Evolutionary conservation across 2,329 filamentous ascomycete genomes (phyloP), one percentile per base, ranked within the genome.

Genomic region (Sclerotinia subarctica): DNA sequence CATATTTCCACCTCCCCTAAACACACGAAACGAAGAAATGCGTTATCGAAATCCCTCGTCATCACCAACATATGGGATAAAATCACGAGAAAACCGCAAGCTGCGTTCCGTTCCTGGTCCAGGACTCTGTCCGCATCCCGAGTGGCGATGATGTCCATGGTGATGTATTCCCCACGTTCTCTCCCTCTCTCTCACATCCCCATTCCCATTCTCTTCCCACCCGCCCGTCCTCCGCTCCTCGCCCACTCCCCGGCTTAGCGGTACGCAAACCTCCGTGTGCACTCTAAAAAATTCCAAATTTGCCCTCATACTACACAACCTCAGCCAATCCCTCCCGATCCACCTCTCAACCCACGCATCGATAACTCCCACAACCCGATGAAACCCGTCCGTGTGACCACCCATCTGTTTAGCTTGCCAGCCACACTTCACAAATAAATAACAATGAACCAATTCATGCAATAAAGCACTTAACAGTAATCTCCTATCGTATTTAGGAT

Each of bases 361-460:
- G 66, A 90, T 87, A n/a, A 85, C 77, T 35, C 78, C 79, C 38
- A 86, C 87, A 70, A 90, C 89, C 57, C 79, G 80, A 38, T 81
- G 80, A 72, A 90, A 90, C 2, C 86, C 87, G 2, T 80, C 75
- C 2, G 87, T 89, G 71, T 90, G 87, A 0, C 87, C 87, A 15
- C 86, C 86, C 53, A 81, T 80, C 32, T 81, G 78, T 47, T 82
- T 79, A 0, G 86, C 86, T 54, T 82, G 80, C 74, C 87, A 84
- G 5, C 87, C 87, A 72, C 86, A 88, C 64, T 79, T 81, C 68
- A 90, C 83, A 71, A 90, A 90, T 21, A 90, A 79, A 74, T 88
- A 90, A 77, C 86, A 87, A 77, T 90, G 87, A 59, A 90, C 87
- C 72, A 89, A 82, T 77, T 90, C 88, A 74, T 90, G 88, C 58